These are phyloP conservation scores for Tuber umbilicatum DNA, from an alignment of 495 filamentous ascomycete species.

Conservation along the genomic window DNA sequence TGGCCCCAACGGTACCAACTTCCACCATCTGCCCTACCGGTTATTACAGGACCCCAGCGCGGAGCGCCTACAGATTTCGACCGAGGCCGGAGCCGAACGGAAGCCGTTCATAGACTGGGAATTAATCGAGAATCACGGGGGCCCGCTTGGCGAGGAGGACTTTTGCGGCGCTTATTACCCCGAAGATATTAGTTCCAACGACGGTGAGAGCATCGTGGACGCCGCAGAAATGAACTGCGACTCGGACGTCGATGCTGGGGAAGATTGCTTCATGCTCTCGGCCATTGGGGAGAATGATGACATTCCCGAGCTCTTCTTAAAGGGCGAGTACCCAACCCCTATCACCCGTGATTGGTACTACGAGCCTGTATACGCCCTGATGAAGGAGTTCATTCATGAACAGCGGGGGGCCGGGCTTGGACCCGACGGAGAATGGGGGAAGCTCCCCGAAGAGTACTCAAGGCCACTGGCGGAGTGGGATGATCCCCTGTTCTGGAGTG, in stretches of 20 bases:
- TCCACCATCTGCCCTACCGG: not conserved
- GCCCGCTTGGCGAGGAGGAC: not conserved
- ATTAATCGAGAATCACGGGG: not conserved
- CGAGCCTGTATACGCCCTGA: not conserved
- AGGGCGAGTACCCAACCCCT: no score
- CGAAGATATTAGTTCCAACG: not conserved
- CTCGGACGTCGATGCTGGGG: not conserved
- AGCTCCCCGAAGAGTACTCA: not conserved
- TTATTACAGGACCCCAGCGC: not conserved
- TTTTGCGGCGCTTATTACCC: not conserved
- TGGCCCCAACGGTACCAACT: not conserved
- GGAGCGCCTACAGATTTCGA: rapidly evolving
- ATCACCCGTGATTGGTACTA: not conserved
- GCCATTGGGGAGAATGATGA: no score
- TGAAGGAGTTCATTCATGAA: not conserved
- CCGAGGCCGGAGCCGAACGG: not conserved
- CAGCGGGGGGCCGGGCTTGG: not conserved
- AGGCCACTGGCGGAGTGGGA: not conserved
- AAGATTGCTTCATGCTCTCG: not conserved
- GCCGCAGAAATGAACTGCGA: not conserved
- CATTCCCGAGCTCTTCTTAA: no score
- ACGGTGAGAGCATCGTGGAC: not conserved
- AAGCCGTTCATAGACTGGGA: not conserved
- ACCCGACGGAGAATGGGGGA: not conserved
- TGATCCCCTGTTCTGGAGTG: not conserved